These are phyloP conservation scores for Blastobotrys malaysiensis DNA, from an alignment of 1,139 yeast genomes.

Conservation along the genomic window DNA sequence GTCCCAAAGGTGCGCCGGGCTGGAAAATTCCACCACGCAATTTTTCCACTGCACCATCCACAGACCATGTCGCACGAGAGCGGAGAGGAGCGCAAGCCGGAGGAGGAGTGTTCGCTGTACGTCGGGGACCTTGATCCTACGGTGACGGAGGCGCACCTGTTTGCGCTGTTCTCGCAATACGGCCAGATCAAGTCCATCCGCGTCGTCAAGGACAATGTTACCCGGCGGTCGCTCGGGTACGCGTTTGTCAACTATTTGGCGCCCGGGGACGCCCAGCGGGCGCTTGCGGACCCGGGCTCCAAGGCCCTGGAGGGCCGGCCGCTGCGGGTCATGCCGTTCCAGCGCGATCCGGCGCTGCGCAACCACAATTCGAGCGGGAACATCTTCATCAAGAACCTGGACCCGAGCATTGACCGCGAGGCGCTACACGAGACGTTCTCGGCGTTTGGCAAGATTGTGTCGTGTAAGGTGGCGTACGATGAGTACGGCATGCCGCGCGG, in stretches of 20 bases:
- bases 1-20: not conserved
- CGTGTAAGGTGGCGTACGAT: slow-evolving; percentile 53
- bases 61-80: no score
- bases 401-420: slow-evolving; percentile 59
- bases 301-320: slow-evolving; percentile 77
- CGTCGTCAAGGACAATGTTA: slow-evolving; percentile 85
- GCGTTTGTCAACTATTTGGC: slow-evolving; percentile 87
- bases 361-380: slow-evolving; percentile 35
- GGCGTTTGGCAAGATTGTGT: slow-evolving; percentile 57
- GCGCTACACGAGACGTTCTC: slow-evolving; percentile 57
- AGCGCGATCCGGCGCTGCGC: slow-evolving; percentile 81
- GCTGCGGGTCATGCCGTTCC: slow-evolving; percentile 91
- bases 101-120: slow-evolving; percentile 50
- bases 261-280: slow-evolving; percentile 73
- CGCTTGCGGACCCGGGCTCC: slow-evolving; percentile 78
- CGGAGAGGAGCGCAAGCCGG: not conserved
- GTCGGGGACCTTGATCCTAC: slow-evolving; percentile 85
- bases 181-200: slow-evolving; percentile 85
- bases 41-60: no score
- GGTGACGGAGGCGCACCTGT: slow-evolving; percentile 77
- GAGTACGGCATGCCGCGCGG: slow-evolving; percentile 53
- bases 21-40: not conserved
- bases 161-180: slow-evolving; percentile 76
- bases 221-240: slow-evolving; percentile 85
- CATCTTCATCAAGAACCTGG: slow-evolving; percentile 46